Conservation (phyloP, 1,139 yeast genomes). For the Ogataea hybrid region DNA sequence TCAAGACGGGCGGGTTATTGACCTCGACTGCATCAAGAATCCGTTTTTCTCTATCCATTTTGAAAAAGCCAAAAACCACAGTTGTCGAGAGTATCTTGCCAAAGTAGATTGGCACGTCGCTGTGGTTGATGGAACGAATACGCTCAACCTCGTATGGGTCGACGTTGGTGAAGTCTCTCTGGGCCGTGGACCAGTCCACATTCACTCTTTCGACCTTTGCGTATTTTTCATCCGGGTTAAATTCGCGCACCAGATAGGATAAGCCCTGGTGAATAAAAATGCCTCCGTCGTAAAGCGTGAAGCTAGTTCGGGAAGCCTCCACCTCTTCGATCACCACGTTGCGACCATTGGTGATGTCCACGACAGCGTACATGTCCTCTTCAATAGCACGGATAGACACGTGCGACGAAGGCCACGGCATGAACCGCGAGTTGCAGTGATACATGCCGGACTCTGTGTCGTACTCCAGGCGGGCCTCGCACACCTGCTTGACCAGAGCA, state of each 20-base stretch:
- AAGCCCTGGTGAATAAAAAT: conserved; percentile 92
- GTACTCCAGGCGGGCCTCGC: conserved; percentile 42
- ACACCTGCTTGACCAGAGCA: conserved; percentile 37
- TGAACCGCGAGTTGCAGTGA: conserved; percentile 59
- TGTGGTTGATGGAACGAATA: conserved; percentile 49
- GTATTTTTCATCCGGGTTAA: conserved; percentile 67
- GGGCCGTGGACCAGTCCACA: conserved; percentile 92
- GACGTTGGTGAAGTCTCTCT: conserved; percentile 88
- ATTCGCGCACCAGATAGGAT: conserved; percentile 81
- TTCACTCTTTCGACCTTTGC: conserved; percentile 86
- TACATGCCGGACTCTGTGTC: conserved; percentile 40
- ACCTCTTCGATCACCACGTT: conserved; percentile 82
- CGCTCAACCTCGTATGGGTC: conserved; percentile 78
- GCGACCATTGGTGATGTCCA: conserved; percentile 75
- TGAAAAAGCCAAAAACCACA: conserved; percentile 89
- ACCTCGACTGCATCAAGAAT: conserved; percentile 93
- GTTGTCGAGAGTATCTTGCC: conserved; percentile 74
- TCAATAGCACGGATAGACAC: conserved; percentile 83
- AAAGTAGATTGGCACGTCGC: conserved; percentile 68
- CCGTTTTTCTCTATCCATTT: conserved; percentile 69
- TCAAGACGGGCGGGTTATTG: conserved; percentile 75
- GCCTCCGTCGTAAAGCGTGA: conserved; percentile 93
- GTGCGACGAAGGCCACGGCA: conserved; percentile 77
- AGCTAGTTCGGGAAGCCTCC: conserved; percentile 87
- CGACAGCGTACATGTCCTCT: conserved; percentile 79